Conservation (phyloP, 1,139 yeast species). For the Taiozyma sp. region DNA sequence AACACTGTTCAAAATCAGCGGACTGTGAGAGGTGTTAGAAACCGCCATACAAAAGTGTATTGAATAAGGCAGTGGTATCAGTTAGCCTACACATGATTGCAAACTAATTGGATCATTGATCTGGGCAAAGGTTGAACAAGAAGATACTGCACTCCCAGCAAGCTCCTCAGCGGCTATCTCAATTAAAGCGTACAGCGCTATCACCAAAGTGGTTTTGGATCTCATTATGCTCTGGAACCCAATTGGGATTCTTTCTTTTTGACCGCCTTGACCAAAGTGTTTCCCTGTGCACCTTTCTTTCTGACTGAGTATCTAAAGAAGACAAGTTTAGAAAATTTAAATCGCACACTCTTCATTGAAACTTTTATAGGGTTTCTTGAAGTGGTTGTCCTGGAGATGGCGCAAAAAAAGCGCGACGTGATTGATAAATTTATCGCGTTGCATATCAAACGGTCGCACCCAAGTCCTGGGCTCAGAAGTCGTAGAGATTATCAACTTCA, state of each 20-base stretch:
- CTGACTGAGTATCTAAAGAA: background rate
- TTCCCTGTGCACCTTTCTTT: background rate
- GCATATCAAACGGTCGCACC: background rate
- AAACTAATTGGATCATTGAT: conserved; percentile 3
- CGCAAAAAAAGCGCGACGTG: background rate
- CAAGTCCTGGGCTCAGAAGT: background rate
- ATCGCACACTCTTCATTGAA: background rate
- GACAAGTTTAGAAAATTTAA: background rate
- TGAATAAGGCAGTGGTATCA: conserved; percentile 1
- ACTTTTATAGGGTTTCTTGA: background rate
- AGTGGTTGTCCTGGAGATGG: background rate
- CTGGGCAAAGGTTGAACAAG: background rate
- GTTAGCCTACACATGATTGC: conserved; percentile 12
- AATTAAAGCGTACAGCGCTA: background rate
- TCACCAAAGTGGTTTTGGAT: background rate
- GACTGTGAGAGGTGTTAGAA: conserved; percentile 6
- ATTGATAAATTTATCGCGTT: background rate
- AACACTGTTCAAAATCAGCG: conserved; percentile 15
- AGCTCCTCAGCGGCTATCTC: background rate
- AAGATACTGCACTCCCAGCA: background rate
- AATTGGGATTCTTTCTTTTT: background rate
- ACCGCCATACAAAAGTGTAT: background rate
- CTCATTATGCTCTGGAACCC: background rate
- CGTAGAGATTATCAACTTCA: background rate
- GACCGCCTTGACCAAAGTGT: background rate